Percentiles rank a stretch among this genome's conserved stretches.
Conservation (phyloP, 805 yeast species). For the Kregervanrija fluxuum region DNA sequence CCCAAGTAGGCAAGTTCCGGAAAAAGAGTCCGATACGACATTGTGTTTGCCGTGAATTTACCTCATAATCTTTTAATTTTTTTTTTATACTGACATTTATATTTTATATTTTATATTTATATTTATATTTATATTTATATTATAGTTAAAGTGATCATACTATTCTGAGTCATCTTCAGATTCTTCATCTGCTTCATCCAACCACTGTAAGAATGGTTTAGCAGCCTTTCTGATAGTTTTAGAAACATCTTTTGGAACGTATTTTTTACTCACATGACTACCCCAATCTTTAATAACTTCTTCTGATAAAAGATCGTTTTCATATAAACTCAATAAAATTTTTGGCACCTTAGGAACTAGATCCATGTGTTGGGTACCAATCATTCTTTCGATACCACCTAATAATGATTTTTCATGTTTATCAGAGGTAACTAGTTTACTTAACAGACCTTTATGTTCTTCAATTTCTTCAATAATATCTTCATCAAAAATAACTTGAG, state of each 20-base stretch:
- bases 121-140: neutral
- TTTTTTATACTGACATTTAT: too few species aligned
- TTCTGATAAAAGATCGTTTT: constrained; percentile 77
- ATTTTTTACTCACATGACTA: constrained; percentile 84
- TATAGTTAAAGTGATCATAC: constrained; percentile 1
- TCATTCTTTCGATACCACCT: constrained; percentile 92
- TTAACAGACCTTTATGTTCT: constrained; percentile 75
- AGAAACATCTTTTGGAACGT: constrained; percentile 83
- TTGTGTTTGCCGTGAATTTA: too few species aligned
- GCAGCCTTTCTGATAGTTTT: constrained; percentile 96
- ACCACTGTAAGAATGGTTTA: constrained; percentile 92
- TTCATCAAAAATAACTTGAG: constrained; percentile 81
- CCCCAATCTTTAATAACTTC: constrained; percentile 82
- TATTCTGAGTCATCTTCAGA: constrained; percentile 41
- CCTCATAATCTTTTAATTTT: too few species aligned
- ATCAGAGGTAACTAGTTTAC: constrained; percentile 59
- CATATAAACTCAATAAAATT: constrained; percentile 73
- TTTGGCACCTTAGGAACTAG: constrained; percentile 72
- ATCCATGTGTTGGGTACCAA: constrained; percentile 71
- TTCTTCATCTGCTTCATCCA: constrained; percentile 87
- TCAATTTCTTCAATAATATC: constrained; percentile 65
- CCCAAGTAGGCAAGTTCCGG: too few species aligned
- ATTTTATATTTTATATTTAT: too few species aligned
- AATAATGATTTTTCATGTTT: constrained; percentile 81
- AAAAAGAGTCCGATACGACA: too few species aligned